Conservation (phyloP, 805 yeast species). For the Yarrowia bubula region DNA sequence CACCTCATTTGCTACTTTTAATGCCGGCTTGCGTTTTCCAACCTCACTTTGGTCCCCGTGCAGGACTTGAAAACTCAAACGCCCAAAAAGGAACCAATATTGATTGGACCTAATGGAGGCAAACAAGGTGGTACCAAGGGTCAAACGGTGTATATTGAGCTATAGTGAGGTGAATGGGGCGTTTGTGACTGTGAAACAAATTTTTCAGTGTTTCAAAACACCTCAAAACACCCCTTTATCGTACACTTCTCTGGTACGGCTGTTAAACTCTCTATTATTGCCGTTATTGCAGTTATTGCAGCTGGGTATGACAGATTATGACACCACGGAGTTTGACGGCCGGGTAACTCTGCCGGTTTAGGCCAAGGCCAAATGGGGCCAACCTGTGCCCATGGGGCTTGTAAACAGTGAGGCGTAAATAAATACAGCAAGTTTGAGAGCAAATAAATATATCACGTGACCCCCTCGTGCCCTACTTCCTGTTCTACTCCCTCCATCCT, state of each 20-base stretch:
- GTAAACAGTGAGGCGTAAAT: background rate
- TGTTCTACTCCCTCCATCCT: background rate
- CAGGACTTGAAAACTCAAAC: background rate
- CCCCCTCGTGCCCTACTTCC: too few relatives aligned
- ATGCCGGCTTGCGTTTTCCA: background rate
- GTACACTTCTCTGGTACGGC: too few relatives aligned
- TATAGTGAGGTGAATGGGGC: too few relatives aligned
- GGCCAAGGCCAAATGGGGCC: background rate
- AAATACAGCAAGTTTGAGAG: background rate
- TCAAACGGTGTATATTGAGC: too few relatives aligned
- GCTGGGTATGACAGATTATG: slow-evolving; percentile 7
- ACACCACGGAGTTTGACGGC: background rate
- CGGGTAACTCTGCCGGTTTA: background rate
- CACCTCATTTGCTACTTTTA: background rate
- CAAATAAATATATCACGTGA: background rate
- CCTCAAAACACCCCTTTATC: too few relatives aligned
- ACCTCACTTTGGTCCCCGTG: background rate
- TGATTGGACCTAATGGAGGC: too few relatives aligned
- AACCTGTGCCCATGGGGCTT: background rate
- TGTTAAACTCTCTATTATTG: too few relatives aligned
- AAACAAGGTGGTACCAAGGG: too few relatives aligned
- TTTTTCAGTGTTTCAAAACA: too few relatives aligned
- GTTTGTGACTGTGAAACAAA: too few relatives aligned
- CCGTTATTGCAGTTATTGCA: background rate
- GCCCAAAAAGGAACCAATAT: slow-evolving; percentile 1